Conservation (phyloP, 2,329 filamentous ascomycete genomes). For the Tetracladium maxilliforme region DNA sequence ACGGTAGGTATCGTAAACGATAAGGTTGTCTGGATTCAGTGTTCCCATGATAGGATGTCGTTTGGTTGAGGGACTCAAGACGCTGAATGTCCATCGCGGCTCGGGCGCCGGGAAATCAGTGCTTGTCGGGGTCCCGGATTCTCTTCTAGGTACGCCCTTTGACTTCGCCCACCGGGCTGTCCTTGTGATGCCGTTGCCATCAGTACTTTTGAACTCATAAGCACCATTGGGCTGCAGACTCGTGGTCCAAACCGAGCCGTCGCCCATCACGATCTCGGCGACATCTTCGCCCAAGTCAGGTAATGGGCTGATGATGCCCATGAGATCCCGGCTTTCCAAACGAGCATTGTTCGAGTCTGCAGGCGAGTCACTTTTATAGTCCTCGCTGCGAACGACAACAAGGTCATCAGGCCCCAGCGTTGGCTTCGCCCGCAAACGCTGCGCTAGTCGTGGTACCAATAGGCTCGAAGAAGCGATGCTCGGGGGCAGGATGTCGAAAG, state of each 20-base stretch:
- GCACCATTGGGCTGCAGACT: slow-evolving; percentile 36
- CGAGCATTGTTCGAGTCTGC: slow-evolving; percentile 34
- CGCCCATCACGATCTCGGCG: slow-evolving; percentile 50
- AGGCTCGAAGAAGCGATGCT: slow-evolving; percentile 38
- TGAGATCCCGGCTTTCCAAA: slow-evolving; percentile 34
- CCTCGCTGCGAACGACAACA: slow-evolving; percentile 55
- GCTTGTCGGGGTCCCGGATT: slow-evolving; percentile 12
- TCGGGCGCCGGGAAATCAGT: slow-evolving; percentile 17
- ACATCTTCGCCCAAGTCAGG: too few species aligned
- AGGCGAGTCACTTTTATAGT: slow-evolving; percentile 30
- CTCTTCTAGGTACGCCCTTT: slow-evolving; percentile 22
- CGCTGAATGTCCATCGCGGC: slow-evolving; percentile 59
- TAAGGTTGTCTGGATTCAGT: slow-evolving; percentile 46
- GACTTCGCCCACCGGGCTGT: slow-evolving; percentile 60
- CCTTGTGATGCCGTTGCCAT: slow-evolving; percentile 38
- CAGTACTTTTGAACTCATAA: slow-evolving; percentile 45
- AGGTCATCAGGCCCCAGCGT: slow-evolving; percentile 55
- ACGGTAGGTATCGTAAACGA: slow-evolving; percentile 55
- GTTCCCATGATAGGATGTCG: slow-evolving; percentile 64
- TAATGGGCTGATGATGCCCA: slow-evolving; percentile 61
- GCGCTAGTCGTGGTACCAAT: slow-evolving; percentile 43
- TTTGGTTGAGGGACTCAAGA: slow-evolving; percentile 53
- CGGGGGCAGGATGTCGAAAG: slow-evolving; percentile 60
- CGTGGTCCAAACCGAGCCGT: slow-evolving; percentile 44
- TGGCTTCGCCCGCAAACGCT: slow-evolving; percentile 47